Evolutionary conservation across 2,329 filamentous ascomycete genomes (phyloP).

Genomic region (Trichocomaceae sp.): DNA sequence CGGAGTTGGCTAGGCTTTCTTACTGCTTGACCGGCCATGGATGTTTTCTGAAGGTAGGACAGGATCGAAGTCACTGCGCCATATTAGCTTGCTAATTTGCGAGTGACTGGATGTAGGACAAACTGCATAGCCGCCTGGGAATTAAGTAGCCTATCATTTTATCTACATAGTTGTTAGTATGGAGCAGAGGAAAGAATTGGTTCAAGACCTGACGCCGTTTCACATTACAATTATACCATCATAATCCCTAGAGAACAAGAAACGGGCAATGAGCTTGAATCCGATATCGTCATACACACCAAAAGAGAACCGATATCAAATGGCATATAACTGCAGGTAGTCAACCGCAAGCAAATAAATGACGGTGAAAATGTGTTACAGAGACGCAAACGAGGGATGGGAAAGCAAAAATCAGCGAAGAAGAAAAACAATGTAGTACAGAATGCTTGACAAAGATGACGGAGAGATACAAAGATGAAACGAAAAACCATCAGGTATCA

Average conservation of each 20-base stretch:
- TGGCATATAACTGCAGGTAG: not conserved
- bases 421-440: not conserved
- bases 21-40: too few relatives aligned
- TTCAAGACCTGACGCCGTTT: not conserved
- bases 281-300: conserved; percentile 4
- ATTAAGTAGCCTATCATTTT: too few relatives aligned
- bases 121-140: not conserved
- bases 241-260: conserved; percentile 2
- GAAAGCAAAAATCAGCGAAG: not conserved
- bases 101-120: not conserved
- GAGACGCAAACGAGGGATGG: not conserved
- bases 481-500: conserved; percentile 6
- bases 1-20: too few relatives aligned
- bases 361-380: conserved; percentile 10
- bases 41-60: too few relatives aligned
- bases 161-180: not conserved
- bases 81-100: not conserved
- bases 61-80: too few relatives aligned
- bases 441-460: not conserved
- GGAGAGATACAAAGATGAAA: conserved; percentile 8
- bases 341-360: conserved; percentile 1
- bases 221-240: conserved; percentile 9
- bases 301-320: not conserved
- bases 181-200: not conserved
- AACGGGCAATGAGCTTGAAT: not conserved